phyloP scores from a whole-genome alignment of 2,329 filamentous ascomycete genomes.

The Xylaria sp. region DNA sequence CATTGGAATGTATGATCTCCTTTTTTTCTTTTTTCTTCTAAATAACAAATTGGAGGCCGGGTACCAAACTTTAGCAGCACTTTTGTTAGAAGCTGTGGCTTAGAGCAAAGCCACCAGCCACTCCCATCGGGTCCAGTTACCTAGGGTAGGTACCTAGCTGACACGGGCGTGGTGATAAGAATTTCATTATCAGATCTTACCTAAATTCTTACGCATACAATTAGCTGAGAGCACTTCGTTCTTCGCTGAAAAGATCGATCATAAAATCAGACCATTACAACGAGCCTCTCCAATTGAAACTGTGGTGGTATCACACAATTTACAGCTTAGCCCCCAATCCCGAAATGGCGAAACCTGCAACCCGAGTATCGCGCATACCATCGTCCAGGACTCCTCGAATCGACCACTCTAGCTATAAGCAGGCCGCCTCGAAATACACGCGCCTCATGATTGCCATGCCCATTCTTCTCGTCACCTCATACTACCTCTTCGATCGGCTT shows the following conservation, averaged over 20 bases:
- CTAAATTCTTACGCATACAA: too few species aligned
- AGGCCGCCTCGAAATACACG: constrained; percentile 58
- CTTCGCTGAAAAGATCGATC: not conserved
- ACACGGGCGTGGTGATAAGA: too few species aligned
- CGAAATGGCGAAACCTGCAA: constrained; percentile 8
- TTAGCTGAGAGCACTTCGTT: not conserved
- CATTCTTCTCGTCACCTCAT: constrained; percentile 66
- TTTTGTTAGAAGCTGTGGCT: too few species aligned
- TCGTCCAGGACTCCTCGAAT: constrained; percentile 30
- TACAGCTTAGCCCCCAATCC: not conserved
- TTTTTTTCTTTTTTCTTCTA: too few species aligned
- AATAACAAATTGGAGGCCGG: too few species aligned
- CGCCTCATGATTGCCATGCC: constrained; percentile 63
- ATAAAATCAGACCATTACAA: not conserved
- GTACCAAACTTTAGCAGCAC: too few species aligned
- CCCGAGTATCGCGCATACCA: constrained; percentile 9
- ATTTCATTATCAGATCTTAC: too few species aligned
- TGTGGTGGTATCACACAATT: not conserved
- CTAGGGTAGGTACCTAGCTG: too few species aligned
- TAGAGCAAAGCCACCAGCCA: not conserved
- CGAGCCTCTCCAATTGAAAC: not conserved
- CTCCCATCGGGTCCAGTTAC: too few species aligned
- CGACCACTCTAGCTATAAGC: constrained; percentile 51
- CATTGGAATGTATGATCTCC: too few species aligned
- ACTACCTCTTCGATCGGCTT: constrained; percentile 60